Conservation (phyloP, 1,284 basidiomycete genomes). For the Phylloboletellus chloephorus region DNA sequence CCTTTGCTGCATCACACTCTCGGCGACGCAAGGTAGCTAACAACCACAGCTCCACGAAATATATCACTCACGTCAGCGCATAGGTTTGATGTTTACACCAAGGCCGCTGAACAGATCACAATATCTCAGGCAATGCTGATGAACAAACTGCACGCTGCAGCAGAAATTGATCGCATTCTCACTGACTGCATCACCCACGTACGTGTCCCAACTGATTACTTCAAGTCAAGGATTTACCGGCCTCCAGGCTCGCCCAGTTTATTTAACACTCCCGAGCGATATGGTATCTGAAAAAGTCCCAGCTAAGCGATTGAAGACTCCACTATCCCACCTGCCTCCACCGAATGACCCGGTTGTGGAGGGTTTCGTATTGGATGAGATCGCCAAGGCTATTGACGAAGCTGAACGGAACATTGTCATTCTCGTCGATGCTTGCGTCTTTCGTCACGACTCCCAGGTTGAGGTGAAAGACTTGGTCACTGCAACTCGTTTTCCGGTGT, state of each 20-base stretch:
- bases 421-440: constrained; percentile 85
- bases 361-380: constrained; percentile 69
- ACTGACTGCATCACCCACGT: constrained; percentile 65
- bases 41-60: not conserved
- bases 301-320: constrained; percentile 56
- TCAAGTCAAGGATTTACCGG: not conserved
- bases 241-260: constrained; percentile 74
- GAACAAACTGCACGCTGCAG: constrained; percentile 49
- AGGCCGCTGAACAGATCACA: constrained; percentile 75
- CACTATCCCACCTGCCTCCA: constrained; percentile 49
- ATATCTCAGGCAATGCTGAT: constrained; percentile 61
- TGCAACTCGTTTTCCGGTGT: constrained; percentile 73
- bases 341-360: constrained; percentile 59
- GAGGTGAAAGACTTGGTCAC: constrained; percentile 68
- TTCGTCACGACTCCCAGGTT: constrained; percentile 70
- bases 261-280: constrained; percentile 86
- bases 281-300: constrained; percentile 70
- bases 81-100: constrained; percentile 73
- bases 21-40: constrained; percentile 64
- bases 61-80: constrained; percentile 5
- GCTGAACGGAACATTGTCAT: constrained; percentile 68
- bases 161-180: constrained; percentile 79
- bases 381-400: constrained; percentile 57
- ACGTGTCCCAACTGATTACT: constrained; percentile 13
- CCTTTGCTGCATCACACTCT: constrained; percentile 83